phyloP scores from a whole-genome alignment of 129 eudicot genomes.

The Tagetes patula region DNA sequence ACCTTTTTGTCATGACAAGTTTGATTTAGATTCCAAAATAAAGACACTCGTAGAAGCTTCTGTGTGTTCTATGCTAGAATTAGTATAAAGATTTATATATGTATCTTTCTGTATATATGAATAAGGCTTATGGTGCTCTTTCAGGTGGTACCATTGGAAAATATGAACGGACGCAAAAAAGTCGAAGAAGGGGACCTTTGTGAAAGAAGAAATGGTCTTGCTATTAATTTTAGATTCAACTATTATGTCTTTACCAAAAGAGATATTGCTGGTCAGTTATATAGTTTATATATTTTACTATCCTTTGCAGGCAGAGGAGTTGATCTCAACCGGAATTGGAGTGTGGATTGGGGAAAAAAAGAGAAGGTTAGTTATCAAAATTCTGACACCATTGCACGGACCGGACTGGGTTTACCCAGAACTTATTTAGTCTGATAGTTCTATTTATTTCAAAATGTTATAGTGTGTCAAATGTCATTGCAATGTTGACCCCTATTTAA shows the following conservation, averaged over 20 bases:
- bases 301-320: constrained; percentile 91
- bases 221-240: constrained; percentile 16
- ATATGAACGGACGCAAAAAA: constrained; percentile 91
- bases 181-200: constrained; percentile 97
- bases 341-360: constrained; percentile 99
- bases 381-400: not conserved
- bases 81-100: constrained; percentile 10
- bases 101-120: constrained; percentile 5
- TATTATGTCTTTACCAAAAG: not conserved
- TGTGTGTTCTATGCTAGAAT: not conserved
- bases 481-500: not conserved
- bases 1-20: constrained; percentile 6
- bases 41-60: not conserved
- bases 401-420: not conserved
- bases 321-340: constrained; percentile 97
- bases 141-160: constrained; percentile 92
- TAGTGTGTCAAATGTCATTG: not conserved
- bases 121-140: constrained; percentile 11
- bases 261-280: constrained; percentile 5
- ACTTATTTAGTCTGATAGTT: not conserved
- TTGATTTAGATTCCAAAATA: constrained; percentile 14
- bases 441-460: not conserved
- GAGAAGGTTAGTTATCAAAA: constrained; percentile 66
- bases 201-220: constrained; percentile 91
- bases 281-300: constrained; percentile 31